phyloP scores from a whole-genome alignment of 768 basidiomycete species.

The Ramaria sp. region DNA sequence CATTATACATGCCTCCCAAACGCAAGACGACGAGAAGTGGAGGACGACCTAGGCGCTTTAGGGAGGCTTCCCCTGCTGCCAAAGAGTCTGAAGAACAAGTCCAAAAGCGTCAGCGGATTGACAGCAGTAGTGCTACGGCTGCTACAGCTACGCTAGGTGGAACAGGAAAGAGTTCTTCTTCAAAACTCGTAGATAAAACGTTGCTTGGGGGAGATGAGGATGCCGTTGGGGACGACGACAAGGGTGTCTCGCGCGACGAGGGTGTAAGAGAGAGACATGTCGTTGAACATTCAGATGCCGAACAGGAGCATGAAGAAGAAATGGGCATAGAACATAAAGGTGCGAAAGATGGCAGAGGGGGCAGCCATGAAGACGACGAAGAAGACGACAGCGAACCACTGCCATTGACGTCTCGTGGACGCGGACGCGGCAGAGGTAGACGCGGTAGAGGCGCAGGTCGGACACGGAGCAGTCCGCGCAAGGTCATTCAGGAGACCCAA shows the following conservation, averaged over 20 bases:
- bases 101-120: not conserved
- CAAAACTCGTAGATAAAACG: not conserved
- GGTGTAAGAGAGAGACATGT: not conserved
- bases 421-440: not conserved
- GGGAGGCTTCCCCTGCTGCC: not conserved
- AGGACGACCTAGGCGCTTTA: not conserved
- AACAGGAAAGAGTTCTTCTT: not conserved
- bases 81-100: not conserved
- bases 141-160: not conserved
- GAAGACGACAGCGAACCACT: not conserved
- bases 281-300: not conserved
- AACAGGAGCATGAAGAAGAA: no score
- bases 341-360: not conserved
- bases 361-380: not conserved
- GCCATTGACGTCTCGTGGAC: not conserved
- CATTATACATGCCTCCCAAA: conserved; percentile 7
- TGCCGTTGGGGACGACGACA: not conserved
- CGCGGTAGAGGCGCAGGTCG: not conserved
- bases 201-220: not conserved
- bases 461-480: not conserved
- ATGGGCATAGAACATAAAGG: no score
- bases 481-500: not conserved
- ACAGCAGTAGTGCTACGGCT: not conserved
- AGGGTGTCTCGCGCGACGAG: not conserved
- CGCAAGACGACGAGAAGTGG: not conserved